A percentile compares a stretch with the other conserved stretches of the same genome.
Evolutionary conservation across 805 yeast genomes (phyloP).

Genomic region (Hagleromyces aurorensis): DNA sequence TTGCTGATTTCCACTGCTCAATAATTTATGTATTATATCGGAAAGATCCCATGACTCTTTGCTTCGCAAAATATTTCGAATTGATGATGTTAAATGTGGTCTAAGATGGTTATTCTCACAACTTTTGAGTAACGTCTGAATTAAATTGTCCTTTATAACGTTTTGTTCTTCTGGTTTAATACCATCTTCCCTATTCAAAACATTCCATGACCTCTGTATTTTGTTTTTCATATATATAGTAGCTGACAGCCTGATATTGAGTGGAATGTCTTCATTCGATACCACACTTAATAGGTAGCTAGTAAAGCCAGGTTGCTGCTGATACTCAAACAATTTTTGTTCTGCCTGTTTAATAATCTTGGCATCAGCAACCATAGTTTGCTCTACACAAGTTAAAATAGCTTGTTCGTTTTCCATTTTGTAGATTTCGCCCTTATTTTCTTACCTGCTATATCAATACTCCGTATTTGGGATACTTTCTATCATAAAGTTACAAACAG

Average conservation of each 20-base stretch:
- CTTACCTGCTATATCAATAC: too few species aligned
- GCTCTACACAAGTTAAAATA: conserved; percentile 42
- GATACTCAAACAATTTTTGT: conserved; percentile 41
- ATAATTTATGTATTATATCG: conserved; percentile 28
- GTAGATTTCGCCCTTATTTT: neutral
- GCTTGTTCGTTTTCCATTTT: conserved; percentile 39
- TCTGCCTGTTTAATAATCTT: conserved; percentile 47
- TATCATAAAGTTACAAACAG: too few species aligned
- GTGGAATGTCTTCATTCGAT: conserved; percentile 36
- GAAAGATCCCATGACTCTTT: conserved; percentile 36
- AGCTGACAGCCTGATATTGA: conserved; percentile 46
- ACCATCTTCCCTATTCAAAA: conserved; percentile 20
- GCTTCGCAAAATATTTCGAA: conserved; percentile 44
- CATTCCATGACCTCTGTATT: conserved; percentile 47
- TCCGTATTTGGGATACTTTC: too few species aligned
- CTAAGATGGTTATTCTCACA: conserved; percentile 37
- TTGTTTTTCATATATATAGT: conserved; percentile 66
- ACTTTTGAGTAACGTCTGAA: conserved; percentile 42
- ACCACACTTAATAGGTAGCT: conserved; percentile 44
- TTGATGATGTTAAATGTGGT: conserved; percentile 50
- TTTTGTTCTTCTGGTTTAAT: conserved; percentile 44
- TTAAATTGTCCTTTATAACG: conserved; percentile 44
- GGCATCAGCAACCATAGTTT: conserved; percentile 46
- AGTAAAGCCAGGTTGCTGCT: conserved; percentile 52
- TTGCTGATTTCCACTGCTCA: conserved; percentile 33